These are phyloP conservation scores for Colletotrichum liriopes DNA, from an alignment of 2,329 filamentous ascomycete species.

Conservation along the genomic window DNA sequence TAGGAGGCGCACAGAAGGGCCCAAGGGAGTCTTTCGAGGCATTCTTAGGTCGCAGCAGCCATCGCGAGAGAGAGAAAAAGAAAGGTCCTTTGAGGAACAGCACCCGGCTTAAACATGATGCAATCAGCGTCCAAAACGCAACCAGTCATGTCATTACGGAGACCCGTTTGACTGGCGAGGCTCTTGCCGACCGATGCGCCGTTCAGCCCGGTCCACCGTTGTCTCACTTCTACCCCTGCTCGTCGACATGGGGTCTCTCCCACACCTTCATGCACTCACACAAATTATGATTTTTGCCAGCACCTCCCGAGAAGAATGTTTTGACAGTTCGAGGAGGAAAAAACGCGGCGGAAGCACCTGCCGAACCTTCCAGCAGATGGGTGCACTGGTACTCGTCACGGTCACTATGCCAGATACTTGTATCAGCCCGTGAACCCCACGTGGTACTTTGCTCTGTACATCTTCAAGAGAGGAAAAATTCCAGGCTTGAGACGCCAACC, in stretches of 20 bases:
- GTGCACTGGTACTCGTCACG: neutral
- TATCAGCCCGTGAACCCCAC: neutral
- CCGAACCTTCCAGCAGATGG: neutral
- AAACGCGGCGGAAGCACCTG: neutral
- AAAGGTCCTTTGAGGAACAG: conserved; percentile 24
- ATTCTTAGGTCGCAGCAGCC: conserved; percentile 9
- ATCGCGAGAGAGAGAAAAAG: conserved; percentile 32
- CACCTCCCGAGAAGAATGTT: conserved; percentile 6
- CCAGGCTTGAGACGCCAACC: neutral
- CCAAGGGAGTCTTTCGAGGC: conserved; percentile 14
- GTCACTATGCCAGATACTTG: neutral
- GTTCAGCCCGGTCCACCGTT: conserved; percentile 43
- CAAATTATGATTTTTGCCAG: conserved; percentile 25
- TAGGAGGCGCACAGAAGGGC: conserved; percentile 12
- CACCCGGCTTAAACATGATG: conserved; percentile 41
- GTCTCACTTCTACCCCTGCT: conserved; percentile 45
- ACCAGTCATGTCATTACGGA: conserved; percentile 42
- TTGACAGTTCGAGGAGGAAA: conserved; percentile 5
- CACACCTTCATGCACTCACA: conserved; percentile 45
- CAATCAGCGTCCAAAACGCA: conserved; percentile 34
- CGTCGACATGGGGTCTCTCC: conserved; percentile 43
- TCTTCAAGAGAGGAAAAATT: neutral
- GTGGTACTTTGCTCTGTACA: neutral
- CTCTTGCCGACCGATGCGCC: conserved; percentile 45
- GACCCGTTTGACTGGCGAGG: conserved; percentile 41